A percentile compares a stretch with the other conserved stretches of the same genome.
Conservation (phyloP, 2,329 filamentous ascomycete genomes). For the Xylaria sp. region DNA sequence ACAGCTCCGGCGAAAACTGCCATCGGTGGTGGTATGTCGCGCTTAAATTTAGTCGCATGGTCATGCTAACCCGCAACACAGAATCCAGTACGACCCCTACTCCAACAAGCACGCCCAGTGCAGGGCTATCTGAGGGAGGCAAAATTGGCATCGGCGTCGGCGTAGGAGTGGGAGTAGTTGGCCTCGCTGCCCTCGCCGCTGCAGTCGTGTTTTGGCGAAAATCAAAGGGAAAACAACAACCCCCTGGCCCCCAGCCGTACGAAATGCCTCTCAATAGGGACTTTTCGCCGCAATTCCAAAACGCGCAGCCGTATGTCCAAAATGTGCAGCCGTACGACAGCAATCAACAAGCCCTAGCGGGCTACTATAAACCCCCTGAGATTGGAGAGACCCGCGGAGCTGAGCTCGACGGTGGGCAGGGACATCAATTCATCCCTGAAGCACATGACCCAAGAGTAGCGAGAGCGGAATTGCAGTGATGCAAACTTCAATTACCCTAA, state of each 20-base stretch:
- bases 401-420: conserved; percentile 32
- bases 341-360: conserved; percentile 19
- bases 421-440: conserved; percentile 25
- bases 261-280: conserved; percentile 32
- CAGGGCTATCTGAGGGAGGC: conserved; percentile 32
- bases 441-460: conserved; percentile 1
- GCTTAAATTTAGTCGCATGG: background rate
- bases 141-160: conserved; percentile 41
- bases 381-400: conserved; percentile 18
- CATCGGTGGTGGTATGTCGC: background rate
- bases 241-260: conserved; percentile 18
- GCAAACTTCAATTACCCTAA: background rate
- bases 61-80: conserved; percentile 26
- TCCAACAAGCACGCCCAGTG: conserved; percentile 9
- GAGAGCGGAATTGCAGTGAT: conserved; percentile 31
- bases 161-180: conserved; percentile 37
- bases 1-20: conserved; percentile 16
- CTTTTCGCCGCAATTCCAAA: conserved; percentile 23
- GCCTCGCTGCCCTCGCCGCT: conserved; percentile 34
- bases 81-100: conserved; percentile 18
- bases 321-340: conserved; percentile 13
- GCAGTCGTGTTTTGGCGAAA: conserved; percentile 40
- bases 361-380: conserved; percentile 26
- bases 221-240: conserved; percentile 28
- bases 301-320: conserved; percentile 17